phyloP scores from a whole-genome alignment of 2,329 filamentous ascomycete species.

The Cytospora piceicola region DNA sequence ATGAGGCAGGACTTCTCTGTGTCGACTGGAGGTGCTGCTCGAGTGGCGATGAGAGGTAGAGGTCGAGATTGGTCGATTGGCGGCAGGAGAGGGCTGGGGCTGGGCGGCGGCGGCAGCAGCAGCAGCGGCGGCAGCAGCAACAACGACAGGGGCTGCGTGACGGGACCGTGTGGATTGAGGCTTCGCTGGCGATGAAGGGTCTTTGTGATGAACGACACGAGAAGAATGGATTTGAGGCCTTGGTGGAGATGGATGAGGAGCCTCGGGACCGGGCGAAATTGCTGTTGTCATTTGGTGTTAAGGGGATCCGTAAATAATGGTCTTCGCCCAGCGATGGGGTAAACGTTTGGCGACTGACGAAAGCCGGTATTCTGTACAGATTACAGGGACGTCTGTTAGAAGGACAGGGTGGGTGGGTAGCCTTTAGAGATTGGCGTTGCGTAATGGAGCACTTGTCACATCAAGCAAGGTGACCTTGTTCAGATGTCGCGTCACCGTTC shows the following conservation, averaged over 20 bases:
- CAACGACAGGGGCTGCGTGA: constrained; percentile 37
- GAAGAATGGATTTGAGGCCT: constrained; percentile 36
- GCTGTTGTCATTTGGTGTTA: constrained; percentile 41
- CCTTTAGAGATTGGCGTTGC: neutral
- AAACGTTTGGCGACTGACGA: constrained; percentile 17
- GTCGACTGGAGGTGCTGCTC: constrained; percentile 37
- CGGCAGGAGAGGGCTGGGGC: constrained; percentile 23
- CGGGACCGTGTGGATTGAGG: constrained; percentile 24
- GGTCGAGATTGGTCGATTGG: constrained; percentile 33
- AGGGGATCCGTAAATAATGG: constrained; percentile 15
- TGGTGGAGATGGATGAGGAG: constrained; percentile 39
- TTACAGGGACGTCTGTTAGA: neutral
- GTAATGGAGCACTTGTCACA: neutral
- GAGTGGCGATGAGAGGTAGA: constrained; percentile 37
- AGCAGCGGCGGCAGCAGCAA: constrained; percentile 22
- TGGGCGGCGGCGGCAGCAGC: constrained; percentile 14
- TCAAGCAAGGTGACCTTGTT: neutral
- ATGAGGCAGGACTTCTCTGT: constrained; percentile 53
- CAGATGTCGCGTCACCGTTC: neutral
- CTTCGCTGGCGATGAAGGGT: constrained; percentile 28
- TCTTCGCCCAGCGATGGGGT: constrained; percentile 14
- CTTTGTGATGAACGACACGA: constrained; percentile 29
- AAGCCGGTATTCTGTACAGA: constrained; percentile 1
- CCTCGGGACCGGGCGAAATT: constrained; percentile 40
- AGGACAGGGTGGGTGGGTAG: neutral